These are phyloP conservation scores for Gastrolobium villosum DNA, from an alignment of 306 rosid species.

Conservation along the genomic window DNA sequence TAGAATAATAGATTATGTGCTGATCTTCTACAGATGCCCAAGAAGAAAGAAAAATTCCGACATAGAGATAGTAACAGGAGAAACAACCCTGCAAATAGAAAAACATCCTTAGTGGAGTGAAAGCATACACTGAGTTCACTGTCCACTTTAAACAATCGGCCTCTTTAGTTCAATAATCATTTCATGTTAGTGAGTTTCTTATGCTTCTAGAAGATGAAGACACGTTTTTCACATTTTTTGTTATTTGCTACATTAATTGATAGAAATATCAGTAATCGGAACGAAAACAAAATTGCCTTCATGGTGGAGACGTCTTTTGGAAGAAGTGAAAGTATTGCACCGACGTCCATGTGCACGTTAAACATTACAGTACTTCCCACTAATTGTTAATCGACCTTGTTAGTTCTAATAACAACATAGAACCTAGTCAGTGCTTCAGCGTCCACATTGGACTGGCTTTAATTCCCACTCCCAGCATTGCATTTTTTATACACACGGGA, in stretches of 20 bases:
- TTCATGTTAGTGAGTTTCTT: neutral
- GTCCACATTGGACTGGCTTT: too few species aligned
- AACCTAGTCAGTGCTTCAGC: too few species aligned
- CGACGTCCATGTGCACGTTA: too few species aligned
- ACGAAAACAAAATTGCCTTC: neutral
- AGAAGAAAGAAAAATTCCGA: too few species aligned
- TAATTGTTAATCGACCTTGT: too few species aligned
- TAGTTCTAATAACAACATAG: too few species aligned
- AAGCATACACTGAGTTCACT: neutral
- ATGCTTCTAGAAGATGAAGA: neutral
- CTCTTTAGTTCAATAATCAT: neutral
- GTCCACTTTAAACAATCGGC: neutral
- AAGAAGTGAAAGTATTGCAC: too few species aligned
- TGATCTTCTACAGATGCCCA: too few species aligned
- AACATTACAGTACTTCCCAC: too few species aligned
- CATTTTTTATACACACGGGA: too few species aligned
- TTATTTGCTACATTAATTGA: neutral
- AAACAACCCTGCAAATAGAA: neutral
- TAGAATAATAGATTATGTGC: too few species aligned
- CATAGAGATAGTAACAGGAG: neutral
- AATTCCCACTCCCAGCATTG: too few species aligned
- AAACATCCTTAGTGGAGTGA: neutral
- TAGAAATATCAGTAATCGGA: neutral
- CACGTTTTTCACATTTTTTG: neutral
- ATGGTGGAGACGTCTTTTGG: neutral